Evolutionary conservation across 371 early-diverging fungal genomes (phyloP), one percentile per base, ranked within the genome.

Genomic region (Apophysomyces sp.): DNA sequence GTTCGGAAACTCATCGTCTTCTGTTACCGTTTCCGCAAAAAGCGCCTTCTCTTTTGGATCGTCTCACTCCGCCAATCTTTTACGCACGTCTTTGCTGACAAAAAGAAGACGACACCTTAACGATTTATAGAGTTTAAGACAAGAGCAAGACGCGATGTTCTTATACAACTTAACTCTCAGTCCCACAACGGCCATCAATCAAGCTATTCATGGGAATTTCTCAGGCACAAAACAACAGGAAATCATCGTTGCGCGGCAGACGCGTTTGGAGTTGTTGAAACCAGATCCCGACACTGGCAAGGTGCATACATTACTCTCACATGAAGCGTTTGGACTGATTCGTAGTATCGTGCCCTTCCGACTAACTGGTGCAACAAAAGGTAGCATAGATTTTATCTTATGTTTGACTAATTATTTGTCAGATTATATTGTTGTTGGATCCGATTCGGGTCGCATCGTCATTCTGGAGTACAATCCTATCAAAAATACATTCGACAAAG

Each of bases 171-270:
- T 96, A 54, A 92, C 96, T 40, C 85, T 98, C 34, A 94, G 93
- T 73, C 86, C 88, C 39, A 81, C 95, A 4, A 86, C 90, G 7
- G 86, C 86, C 66, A 89, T 96, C 60, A 92, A 81, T 61, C 82
- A 86, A 40, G 89, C 94, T 15, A 84, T 89, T 54, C 82, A 94
- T 53, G 99, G 99, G 12, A 94, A 96, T 77, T 99, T 98, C 71
- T 87, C 92, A 24, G 98, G 98, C 15, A 86, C 85, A 5, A 94
- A 91, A 69, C 83, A 86, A 55, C 98, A 99, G 76, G 98, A 99
- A 63, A 84, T 98, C 53, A 81, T 92, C 27, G 86, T 96, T 21
- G 94, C 92, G 7, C 88, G 92, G 52, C 86, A 89, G 66, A 89
- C 88, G 52, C 79, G 86, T 18, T 73, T 99, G 37, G 96, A 97